Conservation (phyloP, 306 rosid species). For the Vigna mungo region DNA sequence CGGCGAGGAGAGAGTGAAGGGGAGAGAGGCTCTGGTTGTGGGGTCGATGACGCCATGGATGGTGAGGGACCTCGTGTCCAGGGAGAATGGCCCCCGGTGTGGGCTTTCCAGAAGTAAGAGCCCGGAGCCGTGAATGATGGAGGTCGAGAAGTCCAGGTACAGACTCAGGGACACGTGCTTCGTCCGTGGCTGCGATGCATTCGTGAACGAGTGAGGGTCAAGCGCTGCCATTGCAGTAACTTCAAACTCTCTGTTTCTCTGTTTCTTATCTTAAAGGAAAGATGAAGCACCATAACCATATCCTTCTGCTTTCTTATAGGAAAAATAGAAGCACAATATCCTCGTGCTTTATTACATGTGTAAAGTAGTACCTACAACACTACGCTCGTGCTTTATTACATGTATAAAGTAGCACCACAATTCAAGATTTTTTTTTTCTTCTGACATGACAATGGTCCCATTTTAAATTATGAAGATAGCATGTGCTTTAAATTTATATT, state of each 20-base stretch:
- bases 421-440: no score
- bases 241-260: not conserved
- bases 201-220: constrained; percentile 93
- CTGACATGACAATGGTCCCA: no score
- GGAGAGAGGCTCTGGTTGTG: constrained; percentile 46
- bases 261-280: no score
- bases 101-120: constrained; percentile 62
- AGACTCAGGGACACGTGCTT: constrained; percentile 66
- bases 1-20: constrained; percentile 51
- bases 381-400: no score
- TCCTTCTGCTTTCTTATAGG: no score
- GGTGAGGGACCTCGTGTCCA: constrained; percentile 77
- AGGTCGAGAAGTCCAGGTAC: constrained; percentile 70
- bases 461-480: no score
- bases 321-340: no score
- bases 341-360: no score
- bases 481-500: no score
- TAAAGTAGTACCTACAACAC: no score
- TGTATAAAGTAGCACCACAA: no score
- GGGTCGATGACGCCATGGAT: constrained; percentile 64
- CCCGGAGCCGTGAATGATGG: constrained; percentile 70
- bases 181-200: constrained; percentile 64
- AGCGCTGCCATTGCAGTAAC: constrained; percentile 58
- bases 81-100: constrained; percentile 68
- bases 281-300: no score